Evolutionary conservation across 441 rosid genomes (phyloP), one percentile per base, ranked within the genome.

Genomic region (Aleurites moluccanus): DNA sequence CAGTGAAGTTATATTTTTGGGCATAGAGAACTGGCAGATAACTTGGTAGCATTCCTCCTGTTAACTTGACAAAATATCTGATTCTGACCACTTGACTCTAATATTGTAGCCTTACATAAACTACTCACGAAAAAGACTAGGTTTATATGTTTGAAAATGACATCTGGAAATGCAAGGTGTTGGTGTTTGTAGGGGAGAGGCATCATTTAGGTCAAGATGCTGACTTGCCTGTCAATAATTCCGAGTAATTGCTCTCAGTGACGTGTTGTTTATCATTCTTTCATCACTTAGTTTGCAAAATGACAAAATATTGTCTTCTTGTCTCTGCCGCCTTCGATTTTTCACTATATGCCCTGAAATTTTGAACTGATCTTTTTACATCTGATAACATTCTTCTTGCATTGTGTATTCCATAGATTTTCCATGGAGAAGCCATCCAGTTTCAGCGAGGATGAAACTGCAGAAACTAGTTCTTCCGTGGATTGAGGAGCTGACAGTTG

Each of bases 381-480:
- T 9, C 45, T 66, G 23, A 1, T 56, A 30, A 40, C 56, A 21
- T 76, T 50, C 61, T 81, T 70, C 77, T 73, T 70, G 40, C 69
- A 14, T 42, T 61, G 21, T 78, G 53, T 66, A n/a, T 77, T 20
- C 56, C 77, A 57, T 76, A 90, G 93, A 70, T 80, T 83, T 76
- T 75, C 80, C 73, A 69, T 73, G 64, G 91, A 86, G 78, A 82
- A 82, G 73, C 85, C 82, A 2, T 88, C 88, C 59, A 87, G 90
- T 83, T 86, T 85, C 84, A 90, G 91, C 30, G 92, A 88, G 73
- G 97, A 90, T 74, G 91, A 90, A 77, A 83, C 88, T 49, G 90
- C 85, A 53, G 95, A 86, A 72, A 82, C 86, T 9, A 86, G 88
- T 85, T 87, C 86, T 63, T 86, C 93, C 18, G 47, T 78, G 77